A percentile compares a stretch with the other conserved stretches of the same genome.
phyloP scores from a whole-genome alignment of 2,329 filamentous ascomycete species.

The Trichoderma guizhouense region DNA sequence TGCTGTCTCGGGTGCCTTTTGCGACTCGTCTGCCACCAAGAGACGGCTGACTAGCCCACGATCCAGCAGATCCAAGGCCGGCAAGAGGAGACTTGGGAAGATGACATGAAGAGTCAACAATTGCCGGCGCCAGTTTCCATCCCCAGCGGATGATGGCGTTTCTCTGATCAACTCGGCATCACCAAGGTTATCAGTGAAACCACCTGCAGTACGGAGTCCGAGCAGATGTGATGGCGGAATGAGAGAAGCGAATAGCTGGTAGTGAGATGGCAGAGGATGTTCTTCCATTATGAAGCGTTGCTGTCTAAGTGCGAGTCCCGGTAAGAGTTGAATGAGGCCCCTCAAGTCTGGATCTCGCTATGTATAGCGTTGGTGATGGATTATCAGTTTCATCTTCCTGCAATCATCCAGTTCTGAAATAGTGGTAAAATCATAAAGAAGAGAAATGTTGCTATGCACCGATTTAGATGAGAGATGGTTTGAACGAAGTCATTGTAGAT shows the following conservation, averaged over 20 bases:
- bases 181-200: neutral
- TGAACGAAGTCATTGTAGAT: neutral
- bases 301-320: neutral
- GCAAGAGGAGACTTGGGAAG: slow-evolving; percentile 76
- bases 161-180: neutral
- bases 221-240: slow-evolving; percentile 38
- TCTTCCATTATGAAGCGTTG: slow-evolving; percentile 9
- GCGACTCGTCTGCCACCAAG: neutral
- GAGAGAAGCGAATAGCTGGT: slow-evolving; percentile 48
- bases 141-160: neutral
- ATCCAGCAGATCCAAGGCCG: slow-evolving; percentile 85
- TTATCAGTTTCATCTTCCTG: neutral
- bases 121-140: slow-evolving; percentile 45
- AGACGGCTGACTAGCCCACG: slow-evolving; percentile 65
- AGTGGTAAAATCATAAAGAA: too few species aligned
- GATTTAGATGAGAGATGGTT: neutral
- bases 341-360: neutral
- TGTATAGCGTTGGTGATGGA: neutral
- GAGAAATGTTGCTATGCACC: neutral
- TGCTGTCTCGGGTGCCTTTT: neutral
- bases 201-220: too few species aligned
- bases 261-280: slow-evolving; percentile 34
- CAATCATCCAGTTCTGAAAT: neutral
- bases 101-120: slow-evolving; percentile 82
- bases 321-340: neutral